Evolutionary conservation across 1,284 basidiomycete genomes (phyloP).

Genomic region (Ceratobasidium sp.): DNA sequence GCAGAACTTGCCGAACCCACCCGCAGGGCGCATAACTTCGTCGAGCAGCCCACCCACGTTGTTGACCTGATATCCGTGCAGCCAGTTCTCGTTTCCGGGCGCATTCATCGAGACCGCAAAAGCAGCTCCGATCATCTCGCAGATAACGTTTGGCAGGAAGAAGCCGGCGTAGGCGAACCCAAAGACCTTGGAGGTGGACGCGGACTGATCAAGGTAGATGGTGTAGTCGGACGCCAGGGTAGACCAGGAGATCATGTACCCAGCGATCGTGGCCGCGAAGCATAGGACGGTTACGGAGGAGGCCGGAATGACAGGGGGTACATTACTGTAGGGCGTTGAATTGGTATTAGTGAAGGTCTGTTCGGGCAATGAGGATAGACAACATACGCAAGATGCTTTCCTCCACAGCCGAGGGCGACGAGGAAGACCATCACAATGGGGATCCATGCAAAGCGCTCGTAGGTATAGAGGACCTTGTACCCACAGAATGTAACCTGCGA

Average conservation of each 20-base stretch:
- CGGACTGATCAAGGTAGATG: slow-evolving; percentile 45
- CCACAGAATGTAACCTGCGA: slow-evolving; percentile 48
- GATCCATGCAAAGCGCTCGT: slow-evolving; percentile 53
- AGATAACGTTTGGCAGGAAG: slow-evolving; percentile 53
- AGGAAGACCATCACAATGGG: slow-evolving; percentile 58
- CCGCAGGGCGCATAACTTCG: slow-evolving; percentile 53
- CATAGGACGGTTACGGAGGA: slow-evolving; percentile 49
- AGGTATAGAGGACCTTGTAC: slow-evolving; percentile 51
- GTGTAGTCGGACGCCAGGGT: slow-evolving; percentile 52
- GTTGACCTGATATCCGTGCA: slow-evolving; percentile 49
- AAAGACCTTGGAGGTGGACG: slow-evolving; percentile 53
- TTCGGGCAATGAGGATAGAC: background rate
- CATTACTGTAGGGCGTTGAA: background rate
- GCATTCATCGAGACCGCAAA: slow-evolving; percentile 49
- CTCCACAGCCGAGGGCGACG: slow-evolving; percentile 31
- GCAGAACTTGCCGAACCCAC: slow-evolving; percentile 74
- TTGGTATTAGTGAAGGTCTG: background rate
- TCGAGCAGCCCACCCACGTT: slow-evolving; percentile 57
- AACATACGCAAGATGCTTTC: slow-evolving; percentile 36
- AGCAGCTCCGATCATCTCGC: slow-evolving; percentile 55
- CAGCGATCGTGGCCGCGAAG: slow-evolving; percentile 51
- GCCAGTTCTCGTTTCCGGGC: slow-evolving; percentile 55
- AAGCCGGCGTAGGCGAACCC: slow-evolving; percentile 57
- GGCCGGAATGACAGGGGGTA: slow-evolving; percentile 27
- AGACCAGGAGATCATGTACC: slow-evolving; percentile 52